Percentiles rank a stretch among this genome's conserved stretches.
Conservation (phyloP, 2,329 filamentous ascomycete species). For the Sarocladiaceae sp. region DNA sequence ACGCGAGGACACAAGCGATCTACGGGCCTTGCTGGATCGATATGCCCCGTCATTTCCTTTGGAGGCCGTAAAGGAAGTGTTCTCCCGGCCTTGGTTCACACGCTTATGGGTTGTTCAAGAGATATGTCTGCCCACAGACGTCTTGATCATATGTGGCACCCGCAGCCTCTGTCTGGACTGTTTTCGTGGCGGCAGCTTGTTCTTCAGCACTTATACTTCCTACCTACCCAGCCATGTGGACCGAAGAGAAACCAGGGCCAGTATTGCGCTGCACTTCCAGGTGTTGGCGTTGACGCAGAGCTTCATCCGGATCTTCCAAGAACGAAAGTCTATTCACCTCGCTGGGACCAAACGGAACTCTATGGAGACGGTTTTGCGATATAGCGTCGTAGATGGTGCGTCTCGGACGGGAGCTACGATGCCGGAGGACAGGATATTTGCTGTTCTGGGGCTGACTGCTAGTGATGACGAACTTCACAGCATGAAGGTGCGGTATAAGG, state of each 20-base stretch:
- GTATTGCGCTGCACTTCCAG: slow-evolving; percentile 15
- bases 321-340: slow-evolving; percentile 25
- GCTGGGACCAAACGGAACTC: slow-evolving; percentile 14
- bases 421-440: slow-evolving; percentile 27
- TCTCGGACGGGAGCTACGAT: slow-evolving; percentile 22
- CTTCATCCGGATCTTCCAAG: slow-evolving; percentile 22
- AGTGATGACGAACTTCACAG: slow-evolving; percentile 16
- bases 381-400: slow-evolving; percentile 21
- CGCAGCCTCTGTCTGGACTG: slow-evolving; percentile 21
- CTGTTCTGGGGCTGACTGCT: slow-evolving; percentile 24
- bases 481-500: slow-evolving; percentile 13
- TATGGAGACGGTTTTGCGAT: slow-evolving; percentile 23
- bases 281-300: slow-evolving; percentile 18
- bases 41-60: slow-evolving; percentile 21
- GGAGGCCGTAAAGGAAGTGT: slow-evolving; percentile 20
- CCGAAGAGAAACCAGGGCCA: slow-evolving; percentile 11
- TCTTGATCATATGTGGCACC: slow-evolving; percentile 23
- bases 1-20: slow-evolving; percentile 21
- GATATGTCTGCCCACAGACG: slow-evolving; percentile 19
- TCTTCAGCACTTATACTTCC: slow-evolving; percentile 26
- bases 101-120: slow-evolving; percentile 33
- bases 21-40: slow-evolving; percentile 19
- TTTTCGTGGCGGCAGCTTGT: slow-evolving; percentile 20
- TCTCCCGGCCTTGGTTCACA: slow-evolving; percentile 24
- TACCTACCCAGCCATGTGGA: slow-evolving; percentile 17